Evolutionary conservation across 2,329 filamentous ascomycete species (phyloP), one percentile per base, ranked within the genome.

Genomic region (Dichotomopilus funicola): DNA sequence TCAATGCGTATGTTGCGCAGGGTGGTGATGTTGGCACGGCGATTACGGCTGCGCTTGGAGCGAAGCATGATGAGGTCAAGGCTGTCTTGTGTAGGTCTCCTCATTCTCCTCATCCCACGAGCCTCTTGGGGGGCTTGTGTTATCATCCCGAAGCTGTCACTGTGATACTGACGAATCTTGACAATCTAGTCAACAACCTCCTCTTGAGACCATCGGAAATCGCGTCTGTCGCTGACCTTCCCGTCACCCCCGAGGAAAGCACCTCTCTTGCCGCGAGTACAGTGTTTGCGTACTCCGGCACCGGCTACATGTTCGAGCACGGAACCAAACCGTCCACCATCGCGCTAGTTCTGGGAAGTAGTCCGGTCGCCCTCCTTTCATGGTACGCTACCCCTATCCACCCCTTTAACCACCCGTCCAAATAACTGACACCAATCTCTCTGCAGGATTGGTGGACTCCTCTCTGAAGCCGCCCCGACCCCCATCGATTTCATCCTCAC

Each of bases 1-100:
- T 83, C 46, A 71, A 69, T 0, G 76, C 76, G 1, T 84, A 84
- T 59, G 65, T 82, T 6, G 72, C 72, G 0, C 79, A 83, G 63
- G 81, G 81, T 8, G 81, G 81, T 3, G 81, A 85, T 58, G 68
- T 84, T 2, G 78, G 79, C 2, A 73, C 72, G 47, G 66, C 71
- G 13, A 54, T 81, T 5, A 67, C 72, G 0, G 67, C 78, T 6
- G 59, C 72, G 1, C 63, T 82, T 41, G 74, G 72, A 3, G 68
- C 66, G 0, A 65, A 63, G 1, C 72, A 74, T 46, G 62, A 71
- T 0, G 71, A 73, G 44, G 81, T 77, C 65, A 79, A 77, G 64
- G 78, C 72, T 36, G 65, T 69, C 38, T 67, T 70, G 37, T 51
- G 51, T 49, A 43, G 13, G 13, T n/a, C 8, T 7, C 4, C 8